Conservation (phyloP, 2,329 filamentous ascomycete species). For the Alternaria sp. region DNA sequence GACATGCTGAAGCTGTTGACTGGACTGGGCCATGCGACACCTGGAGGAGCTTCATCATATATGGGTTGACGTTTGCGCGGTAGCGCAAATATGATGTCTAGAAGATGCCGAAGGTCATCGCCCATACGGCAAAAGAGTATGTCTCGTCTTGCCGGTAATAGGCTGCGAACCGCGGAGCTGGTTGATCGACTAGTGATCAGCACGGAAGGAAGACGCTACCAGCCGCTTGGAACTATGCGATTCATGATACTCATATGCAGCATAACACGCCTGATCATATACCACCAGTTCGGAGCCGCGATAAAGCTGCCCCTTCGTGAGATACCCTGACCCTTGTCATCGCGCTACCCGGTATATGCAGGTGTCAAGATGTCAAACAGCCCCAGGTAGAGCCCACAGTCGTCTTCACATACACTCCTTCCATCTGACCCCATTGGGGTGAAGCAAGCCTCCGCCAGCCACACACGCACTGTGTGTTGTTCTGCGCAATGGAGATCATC, state of each 20-base stretch:
- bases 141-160: background rate
- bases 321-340: background rate
- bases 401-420: background rate
- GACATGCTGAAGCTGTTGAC: background rate
- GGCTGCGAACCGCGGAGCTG: background rate
- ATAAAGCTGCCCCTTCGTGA: background rate
- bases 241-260: slow-evolving; percentile 5
- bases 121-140: background rate
- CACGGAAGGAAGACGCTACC: slow-evolving; percentile 13
- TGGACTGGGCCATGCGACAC: background rate
- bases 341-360: slow-evolving; percentile 1
- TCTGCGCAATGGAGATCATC: slow-evolving; percentile 8
- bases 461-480: background rate
- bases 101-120: background rate
- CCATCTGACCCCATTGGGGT: background rate
- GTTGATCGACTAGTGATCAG: slow-evolving; percentile 2
- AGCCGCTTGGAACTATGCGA: slow-evolving; percentile 6
- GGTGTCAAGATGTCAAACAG: slow-evolving; percentile 5
- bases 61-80: background rate
- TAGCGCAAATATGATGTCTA: background rate
- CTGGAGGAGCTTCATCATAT: background rate
- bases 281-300: slow-evolving; percentile 1
- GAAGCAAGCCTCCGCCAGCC: background rate
- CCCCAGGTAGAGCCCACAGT: background rate
- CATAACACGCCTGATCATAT: background rate